These are phyloP conservation scores for Salmacisia buchloeana DNA, from an alignment of 1,284 basidiomycete genomes.

Conservation along the genomic window DNA sequence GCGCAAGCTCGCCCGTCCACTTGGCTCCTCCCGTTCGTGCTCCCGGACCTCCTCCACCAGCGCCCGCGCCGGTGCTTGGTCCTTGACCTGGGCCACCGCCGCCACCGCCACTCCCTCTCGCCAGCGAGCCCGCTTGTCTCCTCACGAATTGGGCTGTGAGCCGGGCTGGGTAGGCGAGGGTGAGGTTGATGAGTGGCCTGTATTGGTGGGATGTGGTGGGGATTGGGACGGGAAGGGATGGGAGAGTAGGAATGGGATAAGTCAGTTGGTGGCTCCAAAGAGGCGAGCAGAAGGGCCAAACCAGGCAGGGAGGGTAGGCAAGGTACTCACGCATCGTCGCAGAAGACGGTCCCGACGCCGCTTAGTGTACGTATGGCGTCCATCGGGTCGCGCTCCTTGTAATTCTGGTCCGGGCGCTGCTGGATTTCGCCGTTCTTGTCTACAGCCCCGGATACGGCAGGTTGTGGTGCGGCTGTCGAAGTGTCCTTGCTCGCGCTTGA, in stretches of 20 bases:
- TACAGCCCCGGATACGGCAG: no score
- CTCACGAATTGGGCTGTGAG: not conserved
- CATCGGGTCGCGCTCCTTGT: no score
- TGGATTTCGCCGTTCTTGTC: no score
- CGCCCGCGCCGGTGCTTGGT: not conserved
- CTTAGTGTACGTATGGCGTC: not conserved
- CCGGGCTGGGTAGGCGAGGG: not conserved
- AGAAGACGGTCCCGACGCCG: not conserved
- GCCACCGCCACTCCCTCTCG: not conserved
- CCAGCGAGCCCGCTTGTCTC: no score
- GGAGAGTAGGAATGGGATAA: not conserved
- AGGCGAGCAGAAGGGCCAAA: not conserved
- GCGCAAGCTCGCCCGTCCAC: conserved; percentile 5
- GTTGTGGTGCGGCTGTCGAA: not conserved
- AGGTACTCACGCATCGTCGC: not conserved
- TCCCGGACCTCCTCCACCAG: not conserved
- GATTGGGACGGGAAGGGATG: not conserved
- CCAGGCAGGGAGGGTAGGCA: not conserved
- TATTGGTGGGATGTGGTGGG: no score
- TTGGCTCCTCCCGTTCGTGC: not conserved
- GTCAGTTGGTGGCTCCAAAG: not conserved
- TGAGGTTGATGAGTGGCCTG: not conserved
- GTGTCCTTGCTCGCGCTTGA: not conserved
- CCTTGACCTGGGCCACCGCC: not conserved
- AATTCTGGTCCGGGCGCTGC: no score